Conservation (phyloP, 768 basidiomycete genomes). For the Pholiota conissans region DNA sequence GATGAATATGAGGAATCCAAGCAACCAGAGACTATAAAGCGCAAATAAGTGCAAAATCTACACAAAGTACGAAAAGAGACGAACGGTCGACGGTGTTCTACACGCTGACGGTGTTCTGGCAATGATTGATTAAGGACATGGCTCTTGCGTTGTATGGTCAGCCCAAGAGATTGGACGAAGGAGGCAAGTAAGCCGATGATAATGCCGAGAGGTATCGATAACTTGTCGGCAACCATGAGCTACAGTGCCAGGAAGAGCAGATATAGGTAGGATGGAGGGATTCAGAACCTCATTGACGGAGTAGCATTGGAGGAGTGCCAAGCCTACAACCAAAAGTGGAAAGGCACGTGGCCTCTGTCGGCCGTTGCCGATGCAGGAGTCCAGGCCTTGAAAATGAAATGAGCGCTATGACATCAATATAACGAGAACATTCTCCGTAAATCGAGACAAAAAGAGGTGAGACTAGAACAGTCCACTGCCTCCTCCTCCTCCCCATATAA, state of each 20-base stretch:
- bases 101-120: constrained; percentile 60
- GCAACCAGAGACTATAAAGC: constrained; percentile 70
- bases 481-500: constrained; percentile 6
- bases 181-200: constrained; percentile 75
- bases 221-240: constrained; percentile 27
- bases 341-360: background rate
- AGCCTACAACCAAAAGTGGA: background rate
- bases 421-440: constrained; percentile 19
- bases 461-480: constrained; percentile 10
- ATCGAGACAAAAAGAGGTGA: constrained; percentile 13
- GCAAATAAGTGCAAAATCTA: background rate
- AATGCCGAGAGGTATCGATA: constrained; percentile 54
- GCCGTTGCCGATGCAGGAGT: too few species aligned
- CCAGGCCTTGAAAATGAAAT: too few species aligned
- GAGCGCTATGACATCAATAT: constrained; percentile 15
- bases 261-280: constrained; percentile 1
- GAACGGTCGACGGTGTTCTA: constrained; percentile 81
- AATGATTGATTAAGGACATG: constrained; percentile 81
- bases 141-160: constrained; percentile 92
- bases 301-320: background rate
- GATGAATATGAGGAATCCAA: constrained; percentile 86
- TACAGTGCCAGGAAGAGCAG: constrained; percentile 3
- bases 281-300: constrained; percentile 14
- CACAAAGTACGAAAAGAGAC: constrained; percentile 24
- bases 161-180: constrained; percentile 85